Percentiles rank a stretch among this genome's conserved stretches.
phyloP scores from a whole-genome alignment of 139 green algal genomes.

The Coelastrella sp. region DNA sequence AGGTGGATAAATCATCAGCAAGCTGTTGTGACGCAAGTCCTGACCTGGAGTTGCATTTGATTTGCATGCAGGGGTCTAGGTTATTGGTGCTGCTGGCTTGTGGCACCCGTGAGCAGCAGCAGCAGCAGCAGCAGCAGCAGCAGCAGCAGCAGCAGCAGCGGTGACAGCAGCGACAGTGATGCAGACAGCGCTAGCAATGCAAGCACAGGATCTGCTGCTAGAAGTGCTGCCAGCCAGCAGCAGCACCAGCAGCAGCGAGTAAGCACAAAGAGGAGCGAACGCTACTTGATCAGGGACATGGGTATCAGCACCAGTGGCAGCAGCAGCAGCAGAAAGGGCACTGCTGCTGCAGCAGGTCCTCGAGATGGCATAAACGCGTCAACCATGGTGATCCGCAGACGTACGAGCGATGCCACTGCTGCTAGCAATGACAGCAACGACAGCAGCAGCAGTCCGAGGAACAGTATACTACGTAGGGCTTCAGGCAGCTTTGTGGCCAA shows the following conservation, averaged over 20 bases:
- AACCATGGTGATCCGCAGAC: too few relatives aligned
- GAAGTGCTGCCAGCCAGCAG: too few relatives aligned
- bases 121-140: not conserved
- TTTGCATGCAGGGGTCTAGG: not conserved
- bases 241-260: too few relatives aligned
- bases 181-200: not conserved
- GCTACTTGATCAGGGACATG: too few relatives aligned
- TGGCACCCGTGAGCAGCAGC: slow-evolving; percentile 6
- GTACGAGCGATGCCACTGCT: not conserved
- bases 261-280: too few relatives aligned
- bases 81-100: slow-evolving; percentile 31
- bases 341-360: not conserved
- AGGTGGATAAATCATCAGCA: too few relatives aligned
- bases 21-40: not conserved
- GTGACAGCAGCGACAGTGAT: not conserved
- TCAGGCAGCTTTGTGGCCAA: not conserved
- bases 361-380: too few relatives aligned
- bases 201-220: not conserved
- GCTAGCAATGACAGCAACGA: not conserved
- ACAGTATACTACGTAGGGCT: not conserved
- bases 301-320: not conserved
- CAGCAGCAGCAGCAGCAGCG: not conserved
- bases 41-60: not conserved
- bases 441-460: not conserved
- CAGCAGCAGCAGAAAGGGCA: not conserved